These are phyloP conservation scores for Starmerella davenportii DNA, from an alignment of 805 yeast genomes.

Conservation along the genomic window DNA sequence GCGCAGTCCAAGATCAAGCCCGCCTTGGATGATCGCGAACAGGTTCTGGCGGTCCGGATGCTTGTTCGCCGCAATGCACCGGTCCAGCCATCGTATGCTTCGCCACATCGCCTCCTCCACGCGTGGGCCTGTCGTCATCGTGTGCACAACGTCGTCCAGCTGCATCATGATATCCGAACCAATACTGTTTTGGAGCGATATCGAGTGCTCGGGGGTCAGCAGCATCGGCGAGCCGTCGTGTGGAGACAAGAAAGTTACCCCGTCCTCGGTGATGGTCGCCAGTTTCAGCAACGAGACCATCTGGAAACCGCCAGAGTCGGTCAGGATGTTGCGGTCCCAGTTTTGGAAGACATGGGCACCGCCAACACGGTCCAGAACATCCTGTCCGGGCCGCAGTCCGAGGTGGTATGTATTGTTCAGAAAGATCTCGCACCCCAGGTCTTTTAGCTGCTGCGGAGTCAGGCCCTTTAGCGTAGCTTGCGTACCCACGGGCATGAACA, in stretches of 20 bases:
- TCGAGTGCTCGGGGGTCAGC: constrained; percentile 32
- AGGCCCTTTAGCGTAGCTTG: constrained; percentile 31
- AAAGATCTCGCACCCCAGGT: constrained; percentile 27
- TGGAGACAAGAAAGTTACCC: constrained; percentile 29
- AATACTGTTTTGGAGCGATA: constrained; percentile 28
- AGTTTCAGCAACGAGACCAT: constrained; percentile 30
- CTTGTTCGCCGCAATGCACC: constrained; percentile 29
- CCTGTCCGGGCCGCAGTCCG: constrained; percentile 30
- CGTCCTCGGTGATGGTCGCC: constrained; percentile 31
- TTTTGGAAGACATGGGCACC: constrained; percentile 29
- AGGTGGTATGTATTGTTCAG: constrained; percentile 30
- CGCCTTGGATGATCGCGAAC: constrained; percentile 31
- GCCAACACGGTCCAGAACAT: constrained; percentile 26
- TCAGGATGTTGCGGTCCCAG: constrained; percentile 28
- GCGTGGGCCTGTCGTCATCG: constrained; percentile 29
- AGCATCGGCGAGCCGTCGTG: constrained; percentile 32
- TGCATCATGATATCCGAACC: constrained; percentile 33
- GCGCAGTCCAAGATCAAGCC: constrained; percentile 26
- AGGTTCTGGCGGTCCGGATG: constrained; percentile 28
- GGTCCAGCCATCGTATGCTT: constrained; percentile 29
- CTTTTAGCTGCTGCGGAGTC: constrained; percentile 27
- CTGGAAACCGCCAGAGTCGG: constrained; percentile 31
- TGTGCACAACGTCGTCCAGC: constrained; percentile 29
- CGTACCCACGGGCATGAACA: constrained; percentile 33
- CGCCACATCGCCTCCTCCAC: constrained; percentile 31